Percentiles rank a stretch among this genome's conserved stretches.
Evolutionary conservation across 2,329 filamentous ascomycete species (phyloP).

Genomic region (Basipetospora chlamydospora): DNA sequence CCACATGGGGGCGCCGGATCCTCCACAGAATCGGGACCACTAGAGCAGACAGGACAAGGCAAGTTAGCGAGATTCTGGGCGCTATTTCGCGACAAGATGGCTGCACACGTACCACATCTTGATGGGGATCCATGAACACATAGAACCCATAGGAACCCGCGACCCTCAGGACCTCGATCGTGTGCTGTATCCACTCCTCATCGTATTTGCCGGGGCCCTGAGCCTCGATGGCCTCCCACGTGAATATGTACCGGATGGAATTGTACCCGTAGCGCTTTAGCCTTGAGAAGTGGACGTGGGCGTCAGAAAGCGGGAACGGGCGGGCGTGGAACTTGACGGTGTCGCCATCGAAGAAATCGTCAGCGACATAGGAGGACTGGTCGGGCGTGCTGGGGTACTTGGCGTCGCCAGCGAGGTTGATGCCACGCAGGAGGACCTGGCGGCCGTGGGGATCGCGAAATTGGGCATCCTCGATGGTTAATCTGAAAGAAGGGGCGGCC

Average conservation of each 20-base stretch:
- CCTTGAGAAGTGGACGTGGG: constrained; percentile 72
- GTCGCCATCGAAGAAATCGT: constrained; percentile 86
- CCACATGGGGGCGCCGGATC: constrained; percentile 95
- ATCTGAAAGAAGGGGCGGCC: constrained; percentile 36
- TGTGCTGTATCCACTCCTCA: constrained; percentile 84
- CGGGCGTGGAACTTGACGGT: constrained; percentile 76
- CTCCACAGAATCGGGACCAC: constrained; percentile 92
- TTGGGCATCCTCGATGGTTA: constrained; percentile 71
- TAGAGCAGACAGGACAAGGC: constrained; percentile 15
- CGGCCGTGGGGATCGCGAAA: constrained; percentile 74
- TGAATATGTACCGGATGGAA: constrained; percentile 90
- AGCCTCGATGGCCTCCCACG: constrained; percentile 97
- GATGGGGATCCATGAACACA: constrained; percentile 96
- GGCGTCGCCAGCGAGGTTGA: constrained; percentile 83
- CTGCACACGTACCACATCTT: constrained; percentile 63
- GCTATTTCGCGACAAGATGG: too few species aligned
- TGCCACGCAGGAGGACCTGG: constrained; percentile 78
- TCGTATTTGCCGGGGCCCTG: constrained; percentile 84
- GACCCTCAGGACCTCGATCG: constrained; percentile 67
- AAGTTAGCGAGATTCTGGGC: too few species aligned
- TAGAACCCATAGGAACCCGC: constrained; percentile 90
- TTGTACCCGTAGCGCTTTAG: constrained; percentile 89
- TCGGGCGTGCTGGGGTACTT: constrained; percentile 78
- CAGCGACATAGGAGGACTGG: constrained; percentile 61
- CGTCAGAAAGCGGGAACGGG: constrained; percentile 72